Percentiles rank a stretch among this genome's conserved stretches.
These are phyloP conservation scores for Heterobasidion occidentale DNA, from an alignment of 1,284 basidiomycete species.

Conservation along the genomic window DNA sequence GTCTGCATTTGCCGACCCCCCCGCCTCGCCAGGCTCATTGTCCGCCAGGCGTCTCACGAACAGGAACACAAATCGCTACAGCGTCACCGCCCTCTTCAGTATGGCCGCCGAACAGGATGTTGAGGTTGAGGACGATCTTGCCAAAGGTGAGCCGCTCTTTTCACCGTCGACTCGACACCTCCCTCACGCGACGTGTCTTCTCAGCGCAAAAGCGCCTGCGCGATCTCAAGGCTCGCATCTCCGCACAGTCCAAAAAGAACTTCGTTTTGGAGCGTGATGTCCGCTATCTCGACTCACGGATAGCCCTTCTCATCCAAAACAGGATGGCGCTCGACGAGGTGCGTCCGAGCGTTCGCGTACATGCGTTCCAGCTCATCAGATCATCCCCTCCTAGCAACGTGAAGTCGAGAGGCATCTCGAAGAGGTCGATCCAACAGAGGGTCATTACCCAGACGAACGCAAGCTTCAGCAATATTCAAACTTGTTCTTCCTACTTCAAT, in stretches of 20 bases:
- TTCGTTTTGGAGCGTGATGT: slow-evolving; percentile 98
- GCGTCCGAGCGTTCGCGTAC: slow-evolving; percentile 19
- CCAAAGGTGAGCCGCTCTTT: slow-evolving; percentile 59
- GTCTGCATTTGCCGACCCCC: slow-evolving; percentile 56
- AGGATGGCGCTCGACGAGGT: slow-evolving; percentile 96
- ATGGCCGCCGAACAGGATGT: slow-evolving; percentile 99
- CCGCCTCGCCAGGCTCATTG: slow-evolving; percentile 54
- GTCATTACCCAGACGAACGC: slow-evolving; percentile 89
- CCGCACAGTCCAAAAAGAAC: slow-evolving; percentile 98
- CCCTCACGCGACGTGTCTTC: neutral
- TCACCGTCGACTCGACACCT: neutral
- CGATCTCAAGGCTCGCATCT: slow-evolving; percentile 96
- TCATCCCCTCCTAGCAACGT: slow-evolving; percentile 53
- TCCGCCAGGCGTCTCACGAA: slow-evolving; percentile 72
- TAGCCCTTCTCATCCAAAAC: slow-evolving; percentile 97
- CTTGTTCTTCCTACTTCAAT: slow-evolving; percentile 97
- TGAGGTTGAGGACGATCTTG: slow-evolving; percentile 96
- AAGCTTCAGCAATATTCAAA: slow-evolving; percentile 95
- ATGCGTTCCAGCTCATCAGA: neutral
- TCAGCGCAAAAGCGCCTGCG: slow-evolving; percentile 91
- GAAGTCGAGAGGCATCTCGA: slow-evolving; percentile 93
- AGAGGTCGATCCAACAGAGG: slow-evolving; percentile 86
- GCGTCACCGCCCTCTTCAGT: slow-evolving; percentile 92
- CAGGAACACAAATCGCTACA: slow-evolving; percentile 94
- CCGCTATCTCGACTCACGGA: slow-evolving; percentile 95